These are phyloP conservation scores for Crucihimalaya himalaica DNA, from an alignment of 345 rosid genomes.

Conservation along the genomic window DNA sequence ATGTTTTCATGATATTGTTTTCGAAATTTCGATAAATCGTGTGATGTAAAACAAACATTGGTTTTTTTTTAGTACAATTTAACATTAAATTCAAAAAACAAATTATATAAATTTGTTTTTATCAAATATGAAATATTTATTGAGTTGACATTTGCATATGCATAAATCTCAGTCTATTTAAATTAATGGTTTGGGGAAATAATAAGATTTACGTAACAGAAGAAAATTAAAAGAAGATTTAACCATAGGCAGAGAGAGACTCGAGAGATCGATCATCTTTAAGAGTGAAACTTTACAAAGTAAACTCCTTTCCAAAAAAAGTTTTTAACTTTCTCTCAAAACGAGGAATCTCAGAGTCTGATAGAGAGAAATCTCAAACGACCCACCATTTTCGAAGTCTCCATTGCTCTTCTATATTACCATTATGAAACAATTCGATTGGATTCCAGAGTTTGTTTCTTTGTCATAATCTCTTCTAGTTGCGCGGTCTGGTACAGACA, in stretches of 20 bases:
- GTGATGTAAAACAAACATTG: no score
- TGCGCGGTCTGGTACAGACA: slow-evolving; percentile 29
- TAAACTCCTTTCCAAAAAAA: not conserved
- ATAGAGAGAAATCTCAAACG: slow-evolving; percentile 14
- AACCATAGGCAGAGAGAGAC: not conserved
- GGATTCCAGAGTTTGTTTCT: slow-evolving; percentile 13
- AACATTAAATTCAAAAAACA: no score
- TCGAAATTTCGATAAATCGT: no score
- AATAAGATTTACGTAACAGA: not conserved
- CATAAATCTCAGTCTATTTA: not conserved
- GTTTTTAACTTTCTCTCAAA: not conserved
- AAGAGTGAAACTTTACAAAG: slow-evolving; percentile 8
- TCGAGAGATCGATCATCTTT: not conserved
- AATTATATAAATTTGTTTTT: not conserved
- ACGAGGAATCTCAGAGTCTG: slow-evolving; percentile 2
- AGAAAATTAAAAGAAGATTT: not conserved
- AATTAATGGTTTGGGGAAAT: no score
- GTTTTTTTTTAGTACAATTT: no score
- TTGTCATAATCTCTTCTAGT: slow-evolving; percentile 21
- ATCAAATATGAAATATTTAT: not conserved
- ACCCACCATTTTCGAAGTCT: slow-evolving; percentile 8
- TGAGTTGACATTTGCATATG: not conserved
- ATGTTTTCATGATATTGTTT: no score
- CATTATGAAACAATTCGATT: not conserved
- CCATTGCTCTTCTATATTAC: not conserved